Percentiles rank a stretch among this genome's conserved stretches.
Evolutionary conservation across 2,329 filamentous ascomycete genomes (phyloP).

Genomic region (Trichoderma atroviride): DNA sequence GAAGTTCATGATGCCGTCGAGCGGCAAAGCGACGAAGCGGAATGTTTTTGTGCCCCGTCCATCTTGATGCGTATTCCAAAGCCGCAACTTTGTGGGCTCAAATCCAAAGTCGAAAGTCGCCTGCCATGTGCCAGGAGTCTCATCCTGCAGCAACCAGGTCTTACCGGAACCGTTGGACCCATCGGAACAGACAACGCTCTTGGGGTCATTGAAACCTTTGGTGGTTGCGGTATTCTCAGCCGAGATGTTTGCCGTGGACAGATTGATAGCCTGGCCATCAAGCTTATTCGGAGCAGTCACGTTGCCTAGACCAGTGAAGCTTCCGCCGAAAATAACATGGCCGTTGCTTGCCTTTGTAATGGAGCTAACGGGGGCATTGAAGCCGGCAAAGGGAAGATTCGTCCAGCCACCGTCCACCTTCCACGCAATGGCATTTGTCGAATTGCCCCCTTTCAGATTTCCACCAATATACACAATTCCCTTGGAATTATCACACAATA

Average conservation of each 20-base stretch:
- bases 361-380: constrained; percentile 88
- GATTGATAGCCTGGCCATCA: constrained; percentile 80
- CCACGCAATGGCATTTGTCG: constrained; percentile 90
- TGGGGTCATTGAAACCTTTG: constrained; percentile 72
- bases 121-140: constrained; percentile 77
- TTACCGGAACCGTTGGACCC: constrained; percentile 69
- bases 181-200: constrained; percentile 77
- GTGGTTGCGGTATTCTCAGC: constrained; percentile 63
- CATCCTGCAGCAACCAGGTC: constrained; percentile 77
- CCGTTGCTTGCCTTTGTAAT: constrained; percentile 80
- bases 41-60: constrained; percentile 87
- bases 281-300: constrained; percentile 66
- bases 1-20: constrained; percentile 93
- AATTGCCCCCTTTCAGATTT: constrained; percentile 76
- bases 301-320: constrained; percentile 87
- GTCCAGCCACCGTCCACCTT: constrained; percentile 67
- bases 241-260: constrained; percentile 75
- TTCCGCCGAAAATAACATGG: constrained; percentile 89
- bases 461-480: constrained; percentile 91
- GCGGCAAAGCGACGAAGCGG: constrained; percentile 80
- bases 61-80: constrained; percentile 85
- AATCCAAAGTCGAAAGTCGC: constrained; percentile 84
- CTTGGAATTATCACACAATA: constrained; percentile 78
- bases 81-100: constrained; percentile 79
- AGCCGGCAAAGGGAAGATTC: constrained; percentile 85